These are phyloP conservation scores for Tinospora cordifolia DNA, from an alignment of 164 flowering plant species.

Conservation along the genomic window DNA sequence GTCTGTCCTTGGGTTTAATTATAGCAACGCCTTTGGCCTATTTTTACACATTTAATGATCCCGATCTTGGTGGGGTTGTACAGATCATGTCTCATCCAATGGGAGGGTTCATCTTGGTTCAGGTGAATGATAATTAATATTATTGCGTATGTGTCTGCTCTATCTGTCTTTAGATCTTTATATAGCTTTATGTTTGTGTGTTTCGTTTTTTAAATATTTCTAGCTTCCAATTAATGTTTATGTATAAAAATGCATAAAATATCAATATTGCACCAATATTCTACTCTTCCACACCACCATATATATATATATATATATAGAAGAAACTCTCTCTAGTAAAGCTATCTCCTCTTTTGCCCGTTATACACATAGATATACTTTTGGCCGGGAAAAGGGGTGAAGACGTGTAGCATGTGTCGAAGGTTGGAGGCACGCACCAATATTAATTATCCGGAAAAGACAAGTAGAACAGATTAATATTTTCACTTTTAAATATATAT, in stretches of 20 bases:
- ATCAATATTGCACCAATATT: too few species aligned
- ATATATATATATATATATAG: too few species aligned
- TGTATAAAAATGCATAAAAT: not conserved
- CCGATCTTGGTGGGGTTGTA: not conserved
- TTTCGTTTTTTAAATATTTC: not conserved
- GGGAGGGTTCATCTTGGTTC: not conserved
- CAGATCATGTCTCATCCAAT: not conserved
- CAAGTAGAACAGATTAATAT: too few species aligned
- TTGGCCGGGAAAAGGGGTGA: conserved; percentile 4
- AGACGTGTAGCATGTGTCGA: conserved; percentile 1
- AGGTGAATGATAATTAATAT: too few species aligned
- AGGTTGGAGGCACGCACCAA: conserved; percentile 7
- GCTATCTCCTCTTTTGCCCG: too few species aligned
- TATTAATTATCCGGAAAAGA: too few species aligned
- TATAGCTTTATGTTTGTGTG: not conserved
- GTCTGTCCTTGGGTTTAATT: conserved; percentile 13
- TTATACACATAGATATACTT: too few species aligned
- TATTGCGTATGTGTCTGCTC: too few species aligned
- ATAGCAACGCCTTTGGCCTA: conserved; percentile 25
- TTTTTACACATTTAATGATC: not conserved
- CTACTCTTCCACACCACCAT: too few species aligned
- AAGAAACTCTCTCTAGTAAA: too few species aligned
- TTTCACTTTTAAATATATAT: too few species aligned
- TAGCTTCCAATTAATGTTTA: not conserved
- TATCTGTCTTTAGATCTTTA: not conserved